Conservation (phyloP, 1,284 basidiomycete species). For the Malassezia arunalokei region DNA sequence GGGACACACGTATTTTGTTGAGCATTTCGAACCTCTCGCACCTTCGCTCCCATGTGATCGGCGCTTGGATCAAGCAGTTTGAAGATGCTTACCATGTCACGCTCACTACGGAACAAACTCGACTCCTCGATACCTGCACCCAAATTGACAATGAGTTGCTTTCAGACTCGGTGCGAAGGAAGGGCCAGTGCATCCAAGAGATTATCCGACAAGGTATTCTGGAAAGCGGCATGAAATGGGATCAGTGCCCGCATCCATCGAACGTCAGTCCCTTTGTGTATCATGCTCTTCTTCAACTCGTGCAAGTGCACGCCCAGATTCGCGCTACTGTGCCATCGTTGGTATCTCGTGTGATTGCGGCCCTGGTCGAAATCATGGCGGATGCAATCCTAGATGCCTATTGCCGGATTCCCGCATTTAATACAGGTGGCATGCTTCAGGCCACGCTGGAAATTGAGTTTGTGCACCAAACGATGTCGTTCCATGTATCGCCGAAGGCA, state of each 20-base stretch:
- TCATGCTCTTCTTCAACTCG: constrained; percentile 72
- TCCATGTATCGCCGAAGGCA: constrained; percentile 69
- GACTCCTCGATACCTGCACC: constrained; percentile 63
- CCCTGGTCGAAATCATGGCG: constrained; percentile 70
- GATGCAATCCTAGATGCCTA: constrained; percentile 71
- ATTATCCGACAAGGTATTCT: constrained; percentile 70
- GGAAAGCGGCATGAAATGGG: constrained; percentile 74
- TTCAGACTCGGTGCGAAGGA: constrained; percentile 69
- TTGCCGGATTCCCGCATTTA: constrained; percentile 71
- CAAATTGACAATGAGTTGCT: constrained; percentile 79
- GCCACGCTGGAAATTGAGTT: constrained; percentile 98
- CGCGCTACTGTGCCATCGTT: constrained; percentile 62
- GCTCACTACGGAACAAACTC: constrained; percentile 66
- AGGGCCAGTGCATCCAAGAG: constrained; percentile 56
- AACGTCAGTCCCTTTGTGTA: constrained; percentile 88
- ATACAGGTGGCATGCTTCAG: constrained; percentile 96
- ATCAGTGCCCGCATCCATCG: constrained; percentile 65
- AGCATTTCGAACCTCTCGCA: constrained; percentile 80
- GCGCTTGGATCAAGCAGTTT: constrained; percentile 67
- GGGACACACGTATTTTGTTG: constrained; percentile 71
- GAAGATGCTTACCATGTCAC: constrained; percentile 64
- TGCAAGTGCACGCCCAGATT: constrained; percentile 83
- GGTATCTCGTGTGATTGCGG: constrained; percentile 66
- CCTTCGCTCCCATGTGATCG: constrained; percentile 60
- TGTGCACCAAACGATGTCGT: constrained; percentile 82